phyloP scores from a whole-genome alignment of 257 asterid genomes.

The Osmanthus fragrans region DNA sequence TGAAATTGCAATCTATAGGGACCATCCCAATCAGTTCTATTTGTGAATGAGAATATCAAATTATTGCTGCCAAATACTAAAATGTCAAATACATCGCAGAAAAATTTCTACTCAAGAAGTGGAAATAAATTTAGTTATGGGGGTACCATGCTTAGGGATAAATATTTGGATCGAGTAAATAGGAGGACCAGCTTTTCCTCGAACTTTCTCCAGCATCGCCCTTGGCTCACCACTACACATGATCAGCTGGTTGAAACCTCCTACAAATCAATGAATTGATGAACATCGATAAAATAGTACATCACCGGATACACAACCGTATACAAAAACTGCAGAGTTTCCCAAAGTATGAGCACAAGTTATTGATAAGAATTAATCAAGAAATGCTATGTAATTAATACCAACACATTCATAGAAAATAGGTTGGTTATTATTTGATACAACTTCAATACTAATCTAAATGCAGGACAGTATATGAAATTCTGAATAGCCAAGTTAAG shows the following conservation, averaged over 20 bases:
- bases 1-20: conserved; percentile 72
- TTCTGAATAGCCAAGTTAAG: too few relatives aligned
- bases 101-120: neutral
- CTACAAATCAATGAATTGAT: conserved; percentile 31
- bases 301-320: too few relatives aligned
- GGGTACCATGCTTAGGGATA: conserved; percentile 80
- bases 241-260: conserved; percentile 90
- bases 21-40: conserved; percentile 85
- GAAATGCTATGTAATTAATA: too few relatives aligned
- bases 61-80: conserved; percentile 55
- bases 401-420: too few relatives aligned
- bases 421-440: too few relatives aligned
- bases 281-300: too few relatives aligned
- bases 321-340: too few relatives aligned
- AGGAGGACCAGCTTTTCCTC: conserved; percentile 82
- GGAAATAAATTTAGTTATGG: neutral
- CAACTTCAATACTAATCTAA: neutral
- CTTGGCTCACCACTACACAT: conserved; percentile 96
- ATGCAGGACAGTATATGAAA: neutral
- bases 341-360: too few relatives aligned
- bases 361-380: too few relatives aligned
- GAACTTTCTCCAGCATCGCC: conserved; percentile 64
- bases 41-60: conserved; percentile 86
- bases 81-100: neutral
- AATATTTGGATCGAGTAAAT: conserved; percentile 79